Evolutionary conservation across 2,329 filamentous ascomycete genomes (phyloP), one percentile per base, ranked within the genome.

Genomic region (Pochonia chlamydosporia): DNA sequence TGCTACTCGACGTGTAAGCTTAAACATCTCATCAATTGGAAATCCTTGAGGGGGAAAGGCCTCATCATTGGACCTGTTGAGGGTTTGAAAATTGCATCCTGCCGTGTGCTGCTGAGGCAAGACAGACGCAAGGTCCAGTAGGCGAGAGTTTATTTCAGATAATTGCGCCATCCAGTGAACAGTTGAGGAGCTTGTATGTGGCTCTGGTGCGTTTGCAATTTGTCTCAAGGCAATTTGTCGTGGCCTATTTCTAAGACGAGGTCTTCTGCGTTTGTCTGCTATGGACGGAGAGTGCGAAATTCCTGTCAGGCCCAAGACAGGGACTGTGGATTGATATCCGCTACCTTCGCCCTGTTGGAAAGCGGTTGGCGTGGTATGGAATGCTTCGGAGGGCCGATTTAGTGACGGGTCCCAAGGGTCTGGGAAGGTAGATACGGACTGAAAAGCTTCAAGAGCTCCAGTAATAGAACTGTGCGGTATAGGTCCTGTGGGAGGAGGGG

Each of bases 11-110:
- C 63, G 62, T 4, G 68, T 70, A 21, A 71, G 58, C 45, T 66
- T 60, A 55, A 71, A 72, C 56, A 72, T 64, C 30, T 63, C 62
- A 40, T 70, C 66, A 28, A 71, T 62, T 3, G 68, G 67, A 40
- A 71, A 72, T 21, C 56, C 62, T 23, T 46, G 46, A 48, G 51
- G 49, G 21, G 46, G 49, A 35, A 50, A 59, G 31, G 23, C 30
- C 52, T 59, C 48, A 49, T 54, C 47, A 56, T 57, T 25, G 23
- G 49, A 7, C 8, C 40, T 40, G 16, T 21, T 26, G 9, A 28
- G 39, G 7, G 36, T 11, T 9, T 47, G 40, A 56, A 54, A 58
- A 24, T 54, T 55, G 25, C 52, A 52, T 4, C 46, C 49, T 36
- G 48, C 46, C n/a, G 59, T 56, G 35, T 57, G 53, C 31, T 57